Evolutionary conservation across 305 asterid species (phyloP).

Genomic region (Plantago coronopus): DNA sequence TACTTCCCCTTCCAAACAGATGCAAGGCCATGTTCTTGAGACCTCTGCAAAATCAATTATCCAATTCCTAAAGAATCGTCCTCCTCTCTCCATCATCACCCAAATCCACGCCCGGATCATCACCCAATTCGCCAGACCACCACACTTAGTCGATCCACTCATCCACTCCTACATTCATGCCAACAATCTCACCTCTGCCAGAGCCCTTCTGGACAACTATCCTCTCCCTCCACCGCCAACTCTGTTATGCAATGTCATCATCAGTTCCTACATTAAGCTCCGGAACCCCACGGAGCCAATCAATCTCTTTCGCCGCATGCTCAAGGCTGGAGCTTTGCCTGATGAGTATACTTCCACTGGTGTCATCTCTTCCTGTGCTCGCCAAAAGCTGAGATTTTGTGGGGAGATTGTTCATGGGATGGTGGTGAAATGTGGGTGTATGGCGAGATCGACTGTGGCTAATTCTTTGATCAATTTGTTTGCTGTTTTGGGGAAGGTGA

Average conservation of each 20-base stretch:
- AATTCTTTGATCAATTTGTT: slow-evolving; percentile 61
- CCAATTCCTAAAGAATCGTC: slow-evolving; percentile 47
- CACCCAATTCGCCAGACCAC: slow-evolving; percentile 21
- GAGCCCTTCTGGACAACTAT: slow-evolving; percentile 38
- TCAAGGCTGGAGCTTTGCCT: slow-evolving; percentile 33
- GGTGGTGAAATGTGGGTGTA: slow-evolving; percentile 40
- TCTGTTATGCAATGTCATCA: slow-evolving; percentile 65
- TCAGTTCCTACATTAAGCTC: slow-evolving; percentile 55
- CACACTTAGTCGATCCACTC: slow-evolving; percentile 45
- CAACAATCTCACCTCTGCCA: slow-evolving; percentile 33
- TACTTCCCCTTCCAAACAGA: no score
- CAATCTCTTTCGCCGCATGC: slow-evolving; percentile 44
- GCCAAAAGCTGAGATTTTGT: slow-evolving; percentile 28
- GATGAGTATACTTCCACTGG: slow-evolving; percentile 63
- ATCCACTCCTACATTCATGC: slow-evolving; percentile 65
- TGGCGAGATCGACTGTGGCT: slow-evolving; percentile 42
- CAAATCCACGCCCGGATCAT: slow-evolving; percentile 35
- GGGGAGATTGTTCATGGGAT: slow-evolving; percentile 58
- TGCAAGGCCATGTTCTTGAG: background rate
- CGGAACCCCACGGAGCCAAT: slow-evolving; percentile 41
- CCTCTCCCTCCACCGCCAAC: slow-evolving; percentile 54
- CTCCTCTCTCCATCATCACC: slow-evolving; percentile 31
- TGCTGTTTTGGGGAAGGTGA: slow-evolving; percentile 36
- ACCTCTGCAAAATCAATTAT: slow-evolving; percentile 38
- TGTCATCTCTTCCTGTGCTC: slow-evolving; percentile 57